Conservation (phyloP, 495 filamentous ascomycete genomes). For the Xylaria longipes region DNA sequence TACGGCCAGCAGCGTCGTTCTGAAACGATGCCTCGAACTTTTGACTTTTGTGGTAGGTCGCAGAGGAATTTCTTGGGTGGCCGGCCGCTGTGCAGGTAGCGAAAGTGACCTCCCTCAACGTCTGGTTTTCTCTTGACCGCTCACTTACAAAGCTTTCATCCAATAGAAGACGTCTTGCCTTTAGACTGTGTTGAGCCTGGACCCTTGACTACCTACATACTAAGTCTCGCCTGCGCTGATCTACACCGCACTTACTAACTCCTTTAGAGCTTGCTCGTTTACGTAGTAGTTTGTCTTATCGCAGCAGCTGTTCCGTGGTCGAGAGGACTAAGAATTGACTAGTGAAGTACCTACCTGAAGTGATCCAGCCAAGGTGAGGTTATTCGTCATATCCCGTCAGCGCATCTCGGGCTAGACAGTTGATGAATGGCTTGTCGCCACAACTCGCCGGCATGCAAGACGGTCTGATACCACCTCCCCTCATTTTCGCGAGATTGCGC, state of each 20-base stretch:
- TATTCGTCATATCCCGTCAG: slow-evolving; percentile 10
- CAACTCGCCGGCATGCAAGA: slow-evolving; percentile 12
- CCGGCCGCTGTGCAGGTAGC: neutral
- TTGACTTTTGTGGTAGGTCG: slow-evolving; percentile 18
- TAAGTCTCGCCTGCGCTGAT: slow-evolving; percentile 33
- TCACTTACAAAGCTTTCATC: slow-evolving; percentile 31
- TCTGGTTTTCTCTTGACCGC: slow-evolving; percentile 40
- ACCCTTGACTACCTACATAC: slow-evolving; percentile 10
- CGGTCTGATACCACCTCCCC: slow-evolving; percentile 13
- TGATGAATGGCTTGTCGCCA: slow-evolving; percentile 14
- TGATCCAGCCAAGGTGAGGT: neutral
- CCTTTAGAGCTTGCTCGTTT: neutral
- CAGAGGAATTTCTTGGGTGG: slow-evolving; percentile 5
- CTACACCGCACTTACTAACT: slow-evolving; percentile 39
- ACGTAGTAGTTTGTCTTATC: slow-evolving; percentile 13
- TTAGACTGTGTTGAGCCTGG: slow-evolving; percentile 3
- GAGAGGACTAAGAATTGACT: slow-evolving; percentile 1
- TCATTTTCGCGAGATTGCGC: slow-evolving; percentile 19
- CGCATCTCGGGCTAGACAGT: neutral
- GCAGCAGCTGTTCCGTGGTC: slow-evolving; percentile 6
- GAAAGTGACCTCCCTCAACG: neutral
- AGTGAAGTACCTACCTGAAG: slow-evolving; percentile 18
- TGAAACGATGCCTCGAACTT: slow-evolving; percentile 25
- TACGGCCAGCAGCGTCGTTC: slow-evolving; percentile 34
- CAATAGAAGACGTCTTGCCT: slow-evolving; percentile 15